Conservation (phyloP, 2,329 filamentous ascomycete species). For the Ophiostoma australiae region DNA sequence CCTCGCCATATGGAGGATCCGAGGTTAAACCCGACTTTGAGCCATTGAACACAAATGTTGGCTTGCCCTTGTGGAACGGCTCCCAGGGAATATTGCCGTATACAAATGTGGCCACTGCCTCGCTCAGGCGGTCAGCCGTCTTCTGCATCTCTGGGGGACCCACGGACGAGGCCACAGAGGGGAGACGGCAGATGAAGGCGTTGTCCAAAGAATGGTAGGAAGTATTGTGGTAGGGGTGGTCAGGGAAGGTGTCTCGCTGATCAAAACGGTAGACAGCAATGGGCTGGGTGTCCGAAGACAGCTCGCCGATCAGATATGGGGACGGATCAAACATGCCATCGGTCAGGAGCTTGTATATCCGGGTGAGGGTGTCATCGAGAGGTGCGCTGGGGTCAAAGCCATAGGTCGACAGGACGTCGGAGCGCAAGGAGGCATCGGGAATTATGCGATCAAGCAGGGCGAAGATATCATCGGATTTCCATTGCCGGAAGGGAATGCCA, state of each 20-base stretch:
- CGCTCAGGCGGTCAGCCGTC: slow-evolving; percentile 8
- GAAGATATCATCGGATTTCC: background rate
- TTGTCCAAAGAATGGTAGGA: slow-evolving; percentile 11
- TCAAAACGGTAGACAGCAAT: slow-evolving; percentile 17
- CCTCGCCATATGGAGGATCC: background rate
- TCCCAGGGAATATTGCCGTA: slow-evolving; percentile 13
- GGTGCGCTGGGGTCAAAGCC: background rate
- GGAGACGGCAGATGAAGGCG: slow-evolving; percentile 11
- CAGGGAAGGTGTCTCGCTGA: background rate
- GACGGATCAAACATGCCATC: background rate
- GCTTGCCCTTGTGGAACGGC: slow-evolving; percentile 6
- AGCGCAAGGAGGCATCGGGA: background rate
- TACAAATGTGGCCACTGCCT: background rate
- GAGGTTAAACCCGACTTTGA: background rate
- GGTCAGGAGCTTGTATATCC: background rate
- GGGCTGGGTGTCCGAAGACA: slow-evolving; percentile 7
- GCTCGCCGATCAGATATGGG: background rate
- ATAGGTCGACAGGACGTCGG: background rate
- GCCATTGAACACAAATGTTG: background rate
- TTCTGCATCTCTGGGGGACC: background rate
- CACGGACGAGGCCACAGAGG: background rate
- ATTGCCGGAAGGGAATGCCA: background rate
- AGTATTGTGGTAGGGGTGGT: background rate
- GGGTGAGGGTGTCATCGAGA: background rate
- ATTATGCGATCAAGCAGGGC: background rate